Evolutionary conservation across 2,329 filamentous ascomycete species (phyloP).

Genomic region (Xylariaceae sp.): DNA sequence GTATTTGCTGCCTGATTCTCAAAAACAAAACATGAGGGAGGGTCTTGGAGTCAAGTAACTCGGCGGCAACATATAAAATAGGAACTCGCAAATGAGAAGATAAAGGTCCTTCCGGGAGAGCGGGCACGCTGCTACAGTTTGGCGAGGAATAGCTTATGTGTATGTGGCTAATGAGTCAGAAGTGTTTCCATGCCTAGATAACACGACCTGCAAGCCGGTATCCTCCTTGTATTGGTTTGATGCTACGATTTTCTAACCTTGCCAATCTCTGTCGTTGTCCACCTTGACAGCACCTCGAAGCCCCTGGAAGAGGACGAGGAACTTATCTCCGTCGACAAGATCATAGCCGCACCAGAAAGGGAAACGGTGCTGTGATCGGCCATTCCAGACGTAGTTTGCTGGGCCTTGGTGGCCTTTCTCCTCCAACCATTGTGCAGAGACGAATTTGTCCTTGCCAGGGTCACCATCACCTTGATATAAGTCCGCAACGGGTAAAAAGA

Average conservation of each 20-base stretch:
- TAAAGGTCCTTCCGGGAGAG: too few species aligned
- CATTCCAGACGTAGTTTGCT: slow-evolving; percentile 31
- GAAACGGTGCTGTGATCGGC: slow-evolving; percentile 34
- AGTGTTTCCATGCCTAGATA: slow-evolving; percentile 5
- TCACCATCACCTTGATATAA: slow-evolving; percentile 34
- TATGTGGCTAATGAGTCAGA: too few species aligned
- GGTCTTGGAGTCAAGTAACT: too few species aligned
- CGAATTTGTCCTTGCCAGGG: slow-evolving; percentile 33
- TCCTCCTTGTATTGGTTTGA: slow-evolving; percentile 29
- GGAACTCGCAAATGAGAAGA: too few species aligned
- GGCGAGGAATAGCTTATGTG: too few species aligned
- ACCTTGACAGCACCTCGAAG: slow-evolving; percentile 31
- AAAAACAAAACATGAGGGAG: too few species aligned
- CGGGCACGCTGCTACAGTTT: too few species aligned
- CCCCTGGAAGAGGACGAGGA: slow-evolving; percentile 36
- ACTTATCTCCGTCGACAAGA: slow-evolving; percentile 37
- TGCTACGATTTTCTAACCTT: slow-evolving; percentile 32
- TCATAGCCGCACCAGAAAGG: slow-evolving; percentile 39
- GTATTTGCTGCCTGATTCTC: too few species aligned
- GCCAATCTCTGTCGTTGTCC: slow-evolving; percentile 32
- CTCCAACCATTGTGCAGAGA: slow-evolving; percentile 30
- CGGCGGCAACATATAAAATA: too few species aligned
- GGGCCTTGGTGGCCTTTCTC: slow-evolving; percentile 32
- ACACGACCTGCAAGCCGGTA: slow-evolving; percentile 8
- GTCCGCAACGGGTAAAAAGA: slow-evolving; percentile 33